Evolutionary conservation across 148 eudicot species (phyloP).

Genomic region (Hydrangea macrophylla): DNA sequence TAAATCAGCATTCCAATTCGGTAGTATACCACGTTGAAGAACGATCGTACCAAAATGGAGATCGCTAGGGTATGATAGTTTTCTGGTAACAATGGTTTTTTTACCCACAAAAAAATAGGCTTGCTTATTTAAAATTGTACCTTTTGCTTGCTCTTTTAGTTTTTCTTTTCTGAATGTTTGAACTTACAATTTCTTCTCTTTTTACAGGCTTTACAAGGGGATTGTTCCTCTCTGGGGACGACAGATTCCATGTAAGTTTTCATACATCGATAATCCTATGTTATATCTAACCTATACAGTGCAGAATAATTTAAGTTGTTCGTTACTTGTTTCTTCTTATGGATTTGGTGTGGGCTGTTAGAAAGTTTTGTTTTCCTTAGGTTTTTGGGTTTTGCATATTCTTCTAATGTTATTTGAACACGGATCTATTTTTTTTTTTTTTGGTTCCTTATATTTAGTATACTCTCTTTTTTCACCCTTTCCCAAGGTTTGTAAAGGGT

Average conservation of each 20-base stretch:
- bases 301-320: background rate
- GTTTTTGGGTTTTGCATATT: background rate
- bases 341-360: background rate
- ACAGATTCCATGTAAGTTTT: constrained; percentile 38
- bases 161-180: too few relatives aligned
- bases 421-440: background rate
- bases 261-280: background rate
- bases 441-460: too few relatives aligned
- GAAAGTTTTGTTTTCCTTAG: background rate
- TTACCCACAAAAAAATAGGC: too few relatives aligned
- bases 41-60: too few relatives aligned
- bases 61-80: too few relatives aligned
- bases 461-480: too few relatives aligned
- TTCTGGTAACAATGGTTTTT: too few relatives aligned
- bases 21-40: too few relatives aligned
- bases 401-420: background rate
- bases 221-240: constrained; percentile 44
- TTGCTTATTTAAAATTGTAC: too few relatives aligned
- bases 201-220: constrained; percentile 39
- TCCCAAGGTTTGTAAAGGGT: too few relatives aligned
- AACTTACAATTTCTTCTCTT: background rate
- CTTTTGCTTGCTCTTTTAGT: background rate
- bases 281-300: background rate
- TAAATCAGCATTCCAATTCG: too few relatives aligned
- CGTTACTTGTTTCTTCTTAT: background rate